These are phyloP conservation scores for Penicillium sclerotiorum DNA, from an alignment of 2,329 filamentous ascomycete species.

Conservation along the genomic window DNA sequence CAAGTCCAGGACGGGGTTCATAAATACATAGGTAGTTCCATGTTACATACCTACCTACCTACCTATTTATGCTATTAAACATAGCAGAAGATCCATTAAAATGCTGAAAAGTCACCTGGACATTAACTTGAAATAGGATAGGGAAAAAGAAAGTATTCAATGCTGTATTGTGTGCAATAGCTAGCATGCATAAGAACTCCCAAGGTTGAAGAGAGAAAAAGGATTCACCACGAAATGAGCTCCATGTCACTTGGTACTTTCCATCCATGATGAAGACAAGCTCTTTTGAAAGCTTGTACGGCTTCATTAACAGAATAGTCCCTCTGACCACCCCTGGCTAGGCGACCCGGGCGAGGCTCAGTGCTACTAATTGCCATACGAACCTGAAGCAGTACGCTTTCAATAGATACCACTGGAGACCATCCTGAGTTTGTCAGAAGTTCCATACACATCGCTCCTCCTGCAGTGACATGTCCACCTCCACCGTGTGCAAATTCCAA, in stretches of 20 bases:
- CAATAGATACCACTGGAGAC: slow-evolving; percentile 72
- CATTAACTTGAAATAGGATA: no score
- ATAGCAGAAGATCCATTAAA: no score
- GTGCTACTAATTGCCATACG: slow-evolving; percentile 71
- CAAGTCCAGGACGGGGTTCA: no score
- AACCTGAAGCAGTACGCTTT: slow-evolving; percentile 79
- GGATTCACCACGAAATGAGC: background rate
- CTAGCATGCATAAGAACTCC: no score
- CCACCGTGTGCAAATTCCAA: slow-evolving; percentile 71
- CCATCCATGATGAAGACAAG: slow-evolving; percentile 73
- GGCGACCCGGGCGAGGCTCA: slow-evolving; percentile 72
- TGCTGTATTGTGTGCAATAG: no score
- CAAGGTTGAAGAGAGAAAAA: no score
- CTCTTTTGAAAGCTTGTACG: slow-evolving; percentile 70
- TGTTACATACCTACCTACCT: no score
- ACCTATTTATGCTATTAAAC: no score
- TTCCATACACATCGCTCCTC: slow-evolving; percentile 84
- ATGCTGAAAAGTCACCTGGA: no score
- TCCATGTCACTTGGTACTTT: slow-evolving; percentile 64
- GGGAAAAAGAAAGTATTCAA: no score
- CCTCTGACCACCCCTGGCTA: slow-evolving; percentile 48
- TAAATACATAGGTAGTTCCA: no score
- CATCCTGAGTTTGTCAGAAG: slow-evolving; percentile 82
- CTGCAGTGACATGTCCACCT: slow-evolving; percentile 81
- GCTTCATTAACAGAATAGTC: slow-evolving; percentile 74